These are phyloP conservation scores for Candida smagusa DNA, from an alignment of 1,139 yeast genomes.

Conservation along the genomic window DNA sequence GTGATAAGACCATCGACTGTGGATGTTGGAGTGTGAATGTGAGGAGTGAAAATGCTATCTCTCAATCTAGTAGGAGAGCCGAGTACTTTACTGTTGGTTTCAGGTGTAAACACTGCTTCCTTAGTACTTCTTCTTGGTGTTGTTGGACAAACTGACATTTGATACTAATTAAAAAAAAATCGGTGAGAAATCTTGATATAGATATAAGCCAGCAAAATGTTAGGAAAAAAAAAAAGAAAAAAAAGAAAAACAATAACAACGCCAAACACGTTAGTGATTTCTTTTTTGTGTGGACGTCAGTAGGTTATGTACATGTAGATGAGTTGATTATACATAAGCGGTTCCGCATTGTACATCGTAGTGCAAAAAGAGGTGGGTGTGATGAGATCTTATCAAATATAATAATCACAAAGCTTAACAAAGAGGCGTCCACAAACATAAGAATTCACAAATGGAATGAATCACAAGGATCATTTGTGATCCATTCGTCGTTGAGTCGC, in stretches of 20 bases:
- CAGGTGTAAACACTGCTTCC: constrained; percentile 3
- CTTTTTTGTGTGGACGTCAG: neutral
- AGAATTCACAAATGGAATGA: no score
- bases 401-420: no score
- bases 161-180: constrained; percentile 1
- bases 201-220: constrained; percentile 4
- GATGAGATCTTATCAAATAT: neutral
- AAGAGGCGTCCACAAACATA: no score
- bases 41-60: neutral
- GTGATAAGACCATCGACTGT: constrained; percentile 8
- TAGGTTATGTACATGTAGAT: neutral
- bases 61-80: neutral
- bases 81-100: constrained; percentile 4
- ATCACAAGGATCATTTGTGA: no score
- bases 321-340: neutral
- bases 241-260: constrained; percentile 1
- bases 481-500: neutral
- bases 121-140: constrained; percentile 4
- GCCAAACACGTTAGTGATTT: neutral
- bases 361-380: neutral
- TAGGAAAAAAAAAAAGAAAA: neutral
- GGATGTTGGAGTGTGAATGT: constrained; percentile 1
- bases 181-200: neutral
- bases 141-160: constrained; percentile 3
- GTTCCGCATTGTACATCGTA: neutral